These are phyloP conservation scores for Boletales sp. DNA, from an alignment of 768 basidiomycete genomes.

Conservation along the genomic window DNA sequence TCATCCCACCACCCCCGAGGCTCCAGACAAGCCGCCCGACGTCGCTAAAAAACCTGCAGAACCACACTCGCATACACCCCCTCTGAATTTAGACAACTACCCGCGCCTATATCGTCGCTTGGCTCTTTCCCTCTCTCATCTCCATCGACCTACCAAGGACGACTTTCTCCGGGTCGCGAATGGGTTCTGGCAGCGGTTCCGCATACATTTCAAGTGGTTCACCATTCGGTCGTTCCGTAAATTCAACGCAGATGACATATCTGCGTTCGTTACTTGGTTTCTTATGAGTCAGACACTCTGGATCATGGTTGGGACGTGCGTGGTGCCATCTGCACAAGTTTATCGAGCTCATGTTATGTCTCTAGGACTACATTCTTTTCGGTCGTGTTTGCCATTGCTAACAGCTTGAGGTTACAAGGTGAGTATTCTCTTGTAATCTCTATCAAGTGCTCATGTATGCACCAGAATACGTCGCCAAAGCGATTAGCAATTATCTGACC, in stretches of 20 bases:
- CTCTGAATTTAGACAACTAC: conserved; percentile 61
- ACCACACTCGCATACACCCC: conserved; percentile 17
- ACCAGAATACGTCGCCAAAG: conserved; percentile 77
- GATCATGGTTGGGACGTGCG: conserved; percentile 81
- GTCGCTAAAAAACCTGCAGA: conserved; percentile 8
- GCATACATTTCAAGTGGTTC: conserved; percentile 96
- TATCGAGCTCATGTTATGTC: conserved; percentile 2
- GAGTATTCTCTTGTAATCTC: conserved; percentile 10
- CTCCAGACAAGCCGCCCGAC: conserved; percentile 7
- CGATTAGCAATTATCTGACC: conserved; percentile 90
- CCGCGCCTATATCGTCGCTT: conserved; percentile 79
- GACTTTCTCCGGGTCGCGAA: conserved; percentile 84
- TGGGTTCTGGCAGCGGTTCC: conserved; percentile 85
- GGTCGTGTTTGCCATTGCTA: conserved; percentile 83
- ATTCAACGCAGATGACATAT: conserved; percentile 96
- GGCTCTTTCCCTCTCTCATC: conserved; percentile 71
- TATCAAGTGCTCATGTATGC: conserved; percentile 6
- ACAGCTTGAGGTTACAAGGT: conserved; percentile 86
- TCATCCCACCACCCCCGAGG: background rate
- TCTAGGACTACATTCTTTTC: conserved; percentile 92
- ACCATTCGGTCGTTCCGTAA: conserved; percentile 91
- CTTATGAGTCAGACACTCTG: conserved; percentile 93
- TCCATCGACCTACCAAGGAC: conserved; percentile 79
- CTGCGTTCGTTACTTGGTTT: conserved; percentile 94
- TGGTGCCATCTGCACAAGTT: background rate